Evolutionary conservation across 495 filamentous ascomycete species (phyloP), one percentile per base, ranked within the genome.

Genomic region (Neurospora cerealis): DNA sequence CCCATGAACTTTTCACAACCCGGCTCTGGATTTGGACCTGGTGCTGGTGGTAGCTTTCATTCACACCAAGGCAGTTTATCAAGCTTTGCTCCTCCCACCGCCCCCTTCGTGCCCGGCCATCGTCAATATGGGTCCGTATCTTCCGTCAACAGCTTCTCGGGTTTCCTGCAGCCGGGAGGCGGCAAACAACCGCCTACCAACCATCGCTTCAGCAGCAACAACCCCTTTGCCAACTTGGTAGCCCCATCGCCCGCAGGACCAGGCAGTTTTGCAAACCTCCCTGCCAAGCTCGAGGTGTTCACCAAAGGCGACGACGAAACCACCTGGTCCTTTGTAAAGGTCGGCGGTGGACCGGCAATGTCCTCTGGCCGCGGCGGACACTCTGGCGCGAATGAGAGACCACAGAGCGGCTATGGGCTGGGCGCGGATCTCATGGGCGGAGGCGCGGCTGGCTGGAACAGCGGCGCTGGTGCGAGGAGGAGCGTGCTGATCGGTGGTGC

Each of bases 291-390:
- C 37, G 89, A 92, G 77, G 89, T 97, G 36, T 97, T 94, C 81
- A 93, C 89, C 80, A 97, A 97, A 82, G 92, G 93, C 36, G 86
- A 93, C 24, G 91, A 94, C 74, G 93, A 81, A 36, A 71, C 94
- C 77, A 93, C 95, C 75, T 97, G 94, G 94, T 91, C 92, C 75
- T 92, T 94, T 79, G 83, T 84, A 34, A 79, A 79, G 37, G 83
- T 88, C 32, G 74, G 80, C 36, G 69, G 76, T 17, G 75, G 72
- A 11, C 48, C 79, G 76, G 5, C 70, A 73, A 72, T 11, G 28
- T 54, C 13, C 42, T 54, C 74, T 71, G 28, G 78, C 72, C 11
- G 72, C 78, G 15, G 32, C 46, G 74, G 34, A 73, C 19, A 46
- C 42, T 46, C 42, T 60, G 48, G 48, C 48, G 24, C 72, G 19